These are phyloP conservation scores for Trichoderma sp. DNA, from an alignment of 2,329 filamentous ascomycete genomes.

Conservation along the genomic window DNA sequence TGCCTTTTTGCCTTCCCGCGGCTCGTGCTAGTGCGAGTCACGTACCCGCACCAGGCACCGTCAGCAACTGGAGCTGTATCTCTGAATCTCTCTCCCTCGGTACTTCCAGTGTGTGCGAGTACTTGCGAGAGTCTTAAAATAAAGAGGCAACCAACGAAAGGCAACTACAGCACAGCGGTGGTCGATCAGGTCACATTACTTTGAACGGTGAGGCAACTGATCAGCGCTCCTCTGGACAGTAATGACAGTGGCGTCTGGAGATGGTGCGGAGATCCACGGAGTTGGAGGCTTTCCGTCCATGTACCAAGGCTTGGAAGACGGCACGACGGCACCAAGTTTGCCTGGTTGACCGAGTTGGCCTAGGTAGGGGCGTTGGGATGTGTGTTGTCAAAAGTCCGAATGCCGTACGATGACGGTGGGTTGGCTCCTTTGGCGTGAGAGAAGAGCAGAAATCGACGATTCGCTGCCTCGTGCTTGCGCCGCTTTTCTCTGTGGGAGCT, in stretches of 20 bases:
- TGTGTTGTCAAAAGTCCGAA: conserved; percentile 1
- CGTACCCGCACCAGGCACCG: neutral
- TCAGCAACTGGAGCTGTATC: neutral
- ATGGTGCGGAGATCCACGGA: conserved; percentile 13
- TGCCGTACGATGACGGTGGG: conserved; percentile 3
- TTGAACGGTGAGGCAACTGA: neutral
- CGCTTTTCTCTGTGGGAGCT: neutral
- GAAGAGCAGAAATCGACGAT: neutral
- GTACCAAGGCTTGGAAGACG: neutral
- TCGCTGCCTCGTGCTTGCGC: neutral
- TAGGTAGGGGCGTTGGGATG: conserved; percentile 1
- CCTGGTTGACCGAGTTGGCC: too few species aligned
- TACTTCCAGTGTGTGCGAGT: too few species aligned
- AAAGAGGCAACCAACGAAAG: neutral
- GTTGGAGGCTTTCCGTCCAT: neutral
- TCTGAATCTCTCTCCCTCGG: too few species aligned
- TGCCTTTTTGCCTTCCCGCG: neutral
- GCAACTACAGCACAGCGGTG: neutral
- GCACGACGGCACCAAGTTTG: conserved; percentile 1
- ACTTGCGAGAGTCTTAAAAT: neutral
- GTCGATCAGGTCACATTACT: neutral
- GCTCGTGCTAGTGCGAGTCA: neutral
- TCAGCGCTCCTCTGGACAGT: neutral
- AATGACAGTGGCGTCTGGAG: conserved; percentile 3
- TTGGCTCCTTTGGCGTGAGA: neutral